A percentile compares a stretch with the other conserved stretches of the same genome.
phyloP scores from a whole-genome alignment of 2,329 filamentous ascomycete species.

The Fonsecaea erecta region DNA sequence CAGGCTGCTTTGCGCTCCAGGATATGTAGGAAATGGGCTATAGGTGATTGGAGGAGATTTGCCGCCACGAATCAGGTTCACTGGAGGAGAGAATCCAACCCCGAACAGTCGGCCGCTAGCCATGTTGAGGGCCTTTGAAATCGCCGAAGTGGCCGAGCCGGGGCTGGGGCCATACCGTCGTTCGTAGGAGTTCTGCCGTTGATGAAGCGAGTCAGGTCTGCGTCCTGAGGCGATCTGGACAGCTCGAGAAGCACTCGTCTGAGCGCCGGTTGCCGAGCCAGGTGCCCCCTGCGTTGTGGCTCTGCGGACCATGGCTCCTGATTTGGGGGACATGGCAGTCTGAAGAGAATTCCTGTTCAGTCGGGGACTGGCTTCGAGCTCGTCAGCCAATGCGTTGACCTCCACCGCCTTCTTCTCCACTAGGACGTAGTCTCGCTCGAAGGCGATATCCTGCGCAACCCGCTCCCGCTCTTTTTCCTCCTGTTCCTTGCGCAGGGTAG shows the following conservation, averaged over 20 bases:
- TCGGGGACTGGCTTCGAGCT: constrained; percentile 82
- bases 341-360: constrained; percentile 57
- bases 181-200: constrained; percentile 80
- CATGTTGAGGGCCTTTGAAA: constrained; percentile 93
- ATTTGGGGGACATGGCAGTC: constrained; percentile 56
- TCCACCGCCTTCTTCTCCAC: constrained; percentile 95
- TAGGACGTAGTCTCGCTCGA: constrained; percentile 92
- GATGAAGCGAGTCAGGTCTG: constrained; percentile 64
- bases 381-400: constrained; percentile 95
- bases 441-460: constrained; percentile 82
- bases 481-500: constrained; percentile 42
- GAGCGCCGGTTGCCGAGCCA: constrained; percentile 70
- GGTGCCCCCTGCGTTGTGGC: constrained; percentile 77
- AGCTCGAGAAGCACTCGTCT: constrained; percentile 71
- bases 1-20: constrained; percentile 72
- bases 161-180: constrained; percentile 73
- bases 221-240: constrained; percentile 75
- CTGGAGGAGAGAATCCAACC: constrained; percentile 56
- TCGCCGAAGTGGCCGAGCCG: constrained; percentile 83
- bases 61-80: constrained; percentile 51
- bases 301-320: constrained; percentile 71
- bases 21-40: constrained; percentile 83
- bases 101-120: constrained; percentile 69
- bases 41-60: constrained; percentile 53
- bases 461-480: constrained; percentile 60